A percentile compares a stretch with the other conserved stretches of the same genome.
Evolutionary conservation across 2,329 filamentous ascomycete species (phyloP).

Genomic region (Monosporascus sp.): DNA sequence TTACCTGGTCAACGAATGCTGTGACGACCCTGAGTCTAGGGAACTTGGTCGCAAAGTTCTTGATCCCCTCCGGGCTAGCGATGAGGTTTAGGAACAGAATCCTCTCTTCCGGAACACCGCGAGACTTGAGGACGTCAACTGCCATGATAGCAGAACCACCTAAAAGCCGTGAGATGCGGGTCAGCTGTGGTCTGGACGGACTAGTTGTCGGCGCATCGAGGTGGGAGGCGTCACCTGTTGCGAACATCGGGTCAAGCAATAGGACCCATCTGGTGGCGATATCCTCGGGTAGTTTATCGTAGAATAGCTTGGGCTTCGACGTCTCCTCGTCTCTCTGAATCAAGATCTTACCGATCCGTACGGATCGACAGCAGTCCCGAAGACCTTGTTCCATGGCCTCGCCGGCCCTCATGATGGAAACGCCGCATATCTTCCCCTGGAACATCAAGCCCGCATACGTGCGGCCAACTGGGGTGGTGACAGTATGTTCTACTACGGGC

Average conservation of each 20-base stretch:
- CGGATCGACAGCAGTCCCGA: slow-evolving; percentile 94
- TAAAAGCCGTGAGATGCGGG: slow-evolving; percentile 28
- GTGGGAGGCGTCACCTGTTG: slow-evolving; percentile 62
- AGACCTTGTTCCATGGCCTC: slow-evolving; percentile 98
- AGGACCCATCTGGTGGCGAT: slow-evolving; percentile 91
- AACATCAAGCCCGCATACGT: slow-evolving; percentile 90
- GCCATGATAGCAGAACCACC: slow-evolving; percentile 96
- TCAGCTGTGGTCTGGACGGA: slow-evolving; percentile 8
- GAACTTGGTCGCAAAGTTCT: slow-evolving; percentile 83
- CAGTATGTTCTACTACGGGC: slow-evolving; percentile 80
- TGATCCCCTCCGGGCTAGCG: slow-evolving; percentile 89
- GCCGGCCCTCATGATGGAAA: slow-evolving; percentile 96
- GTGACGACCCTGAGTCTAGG: slow-evolving; percentile 89
- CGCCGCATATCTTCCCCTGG: slow-evolving; percentile 96
- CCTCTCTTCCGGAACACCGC: slow-evolving; percentile 88
- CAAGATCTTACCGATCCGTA: slow-evolving; percentile 95
- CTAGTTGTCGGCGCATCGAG: slow-evolving; percentile 1
- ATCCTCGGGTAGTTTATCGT: slow-evolving; percentile 94
- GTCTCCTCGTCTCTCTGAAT: slow-evolving; percentile 98
- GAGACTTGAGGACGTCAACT: slow-evolving; percentile 83
- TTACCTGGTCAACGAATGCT: slow-evolving; percentile 82
- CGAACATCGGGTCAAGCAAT: slow-evolving; percentile 97
- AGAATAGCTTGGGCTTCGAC: slow-evolving; percentile 85
- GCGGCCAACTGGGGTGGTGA: slow-evolving; percentile 86
- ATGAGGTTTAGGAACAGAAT: slow-evolving; percentile 97